Percentiles rank a stretch among this genome's conserved stretches.
Evolutionary conservation across 2,329 filamentous ascomycete genomes (phyloP).

Genomic region (Xylaria sp.): DNA sequence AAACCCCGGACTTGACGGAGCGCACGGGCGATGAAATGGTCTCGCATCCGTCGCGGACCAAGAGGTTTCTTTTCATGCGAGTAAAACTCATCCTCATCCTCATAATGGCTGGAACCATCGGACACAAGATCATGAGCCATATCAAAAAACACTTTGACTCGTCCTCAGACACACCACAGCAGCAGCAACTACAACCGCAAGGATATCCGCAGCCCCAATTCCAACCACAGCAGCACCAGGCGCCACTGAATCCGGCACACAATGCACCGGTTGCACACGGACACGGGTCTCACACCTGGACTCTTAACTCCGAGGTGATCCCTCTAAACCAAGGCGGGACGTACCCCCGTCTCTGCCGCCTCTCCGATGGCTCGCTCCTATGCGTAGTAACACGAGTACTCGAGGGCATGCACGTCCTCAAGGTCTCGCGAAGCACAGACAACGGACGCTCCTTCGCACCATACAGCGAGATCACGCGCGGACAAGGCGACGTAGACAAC

Average conservation of each 20-base stretch:
- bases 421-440: constrained; percentile 58
- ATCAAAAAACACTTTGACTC: constrained; percentile 25
- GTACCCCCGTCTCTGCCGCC: constrained; percentile 59
- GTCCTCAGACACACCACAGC: not conserved
- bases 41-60: constrained; percentile 22
- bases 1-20: not conserved
- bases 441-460: constrained; percentile 55
- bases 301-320: constrained; percentile 56
- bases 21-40: constrained; percentile 30
- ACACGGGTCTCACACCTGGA: constrained; percentile 35
- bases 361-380: constrained; percentile 59
- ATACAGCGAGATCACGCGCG: constrained; percentile 57
- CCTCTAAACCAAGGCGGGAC: constrained; percentile 55
- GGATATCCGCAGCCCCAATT: constrained; percentile 11
- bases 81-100: constrained; percentile 32
- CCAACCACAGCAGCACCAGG: constrained; percentile 13
- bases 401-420: constrained; percentile 53
- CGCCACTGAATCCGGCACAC: not conserved
- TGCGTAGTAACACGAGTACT: constrained; percentile 58
- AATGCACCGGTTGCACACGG: not conserved
- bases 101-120: constrained; percentile 32
- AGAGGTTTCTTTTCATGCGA: constrained; percentile 23
- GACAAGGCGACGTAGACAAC: constrained; percentile 59
- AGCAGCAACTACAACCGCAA: constrained; percentile 2
- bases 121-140: constrained; percentile 35